Evolutionary conservation across 352 stramenopile genomes (phyloP).

Genomic region (Phytopythium sindhum): DNA sequence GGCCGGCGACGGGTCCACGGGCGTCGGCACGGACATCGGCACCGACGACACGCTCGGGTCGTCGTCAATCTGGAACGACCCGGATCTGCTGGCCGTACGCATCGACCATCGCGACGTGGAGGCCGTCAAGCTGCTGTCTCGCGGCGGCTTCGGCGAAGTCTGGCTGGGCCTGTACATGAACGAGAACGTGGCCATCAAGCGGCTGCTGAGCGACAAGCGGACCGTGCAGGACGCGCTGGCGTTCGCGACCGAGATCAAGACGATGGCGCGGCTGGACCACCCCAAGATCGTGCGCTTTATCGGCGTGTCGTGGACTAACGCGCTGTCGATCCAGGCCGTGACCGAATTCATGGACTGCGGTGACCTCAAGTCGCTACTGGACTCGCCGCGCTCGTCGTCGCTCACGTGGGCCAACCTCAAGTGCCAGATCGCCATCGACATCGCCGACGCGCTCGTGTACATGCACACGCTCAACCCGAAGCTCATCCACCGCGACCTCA

Average conservation of each 20-base stretch:
- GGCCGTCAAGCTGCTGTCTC: conserved; percentile 52
- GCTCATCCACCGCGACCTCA: conserved; percentile 65
- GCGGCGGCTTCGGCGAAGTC: conserved; percentile 66
- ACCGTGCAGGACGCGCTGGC: conserved; percentile 46
- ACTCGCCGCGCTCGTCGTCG: conserved; percentile 28
- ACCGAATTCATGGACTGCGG: conserved; percentile 73
- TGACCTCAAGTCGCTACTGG: conserved; percentile 48
- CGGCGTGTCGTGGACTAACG: conserved; percentile 65
- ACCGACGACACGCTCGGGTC: conserved; percentile 29
- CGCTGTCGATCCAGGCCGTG: conserved; percentile 53
- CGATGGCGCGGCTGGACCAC: conserved; percentile 53
- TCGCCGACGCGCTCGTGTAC: conserved; percentile 67
- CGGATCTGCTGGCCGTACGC: conserved; percentile 52
- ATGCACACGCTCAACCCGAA: conserved; percentile 67
- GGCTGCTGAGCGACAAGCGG: conserved; percentile 50
- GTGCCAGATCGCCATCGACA: conserved; percentile 65
- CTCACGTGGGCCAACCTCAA: conserved; percentile 64
- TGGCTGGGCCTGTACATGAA: conserved; percentile 65
- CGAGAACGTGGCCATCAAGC: conserved; percentile 67
- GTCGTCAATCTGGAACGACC: conserved; percentile 69
- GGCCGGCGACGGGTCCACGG: conserved; percentile 17
- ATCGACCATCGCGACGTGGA: conserved; percentile 55
- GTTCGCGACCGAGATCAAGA: conserved; percentile 63
- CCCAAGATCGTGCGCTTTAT: conserved; percentile 69
- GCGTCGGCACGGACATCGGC: conserved; percentile 30